These are phyloP conservation scores for Backusella australiensis DNA, from an alignment of 192 early-diverging fungal genomes.

Conservation along the genomic window DNA sequence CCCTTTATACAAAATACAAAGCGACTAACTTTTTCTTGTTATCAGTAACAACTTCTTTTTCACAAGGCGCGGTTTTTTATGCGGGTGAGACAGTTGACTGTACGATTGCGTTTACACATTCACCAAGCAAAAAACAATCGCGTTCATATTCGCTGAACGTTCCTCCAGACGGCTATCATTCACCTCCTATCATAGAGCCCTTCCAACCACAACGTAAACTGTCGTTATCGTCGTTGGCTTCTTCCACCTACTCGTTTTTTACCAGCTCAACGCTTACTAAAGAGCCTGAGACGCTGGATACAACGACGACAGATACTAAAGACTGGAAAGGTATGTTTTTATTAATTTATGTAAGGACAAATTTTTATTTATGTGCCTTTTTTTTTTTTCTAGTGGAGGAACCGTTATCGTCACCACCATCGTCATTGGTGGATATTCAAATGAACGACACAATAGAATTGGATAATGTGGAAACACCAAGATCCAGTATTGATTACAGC, in stretches of 20 bases:
- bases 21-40: not conserved
- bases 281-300: constrained; percentile 21
- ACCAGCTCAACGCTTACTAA: constrained; percentile 7
- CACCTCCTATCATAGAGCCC: not conserved
- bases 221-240: not conserved
- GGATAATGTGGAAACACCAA: constrained; percentile 17
- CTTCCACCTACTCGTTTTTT: constrained; percentile 1
- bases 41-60: constrained; percentile 40
- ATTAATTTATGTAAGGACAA: not conserved
- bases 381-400: not conserved
- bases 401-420: not conserved
- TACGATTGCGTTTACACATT: constrained; percentile 50
- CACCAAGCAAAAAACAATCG: constrained; percentile 8
- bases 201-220: not conserved
- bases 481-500: constrained; percentile 29
- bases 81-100: constrained; percentile 53
- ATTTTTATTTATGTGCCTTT: not conserved
- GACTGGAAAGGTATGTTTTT: not conserved
- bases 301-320: not conserved
- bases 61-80: constrained; percentile 56
- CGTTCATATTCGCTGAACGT: constrained; percentile 1
- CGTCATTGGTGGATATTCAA: not conserved
- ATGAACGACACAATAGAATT: not conserved
- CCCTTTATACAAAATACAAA: not conserved
- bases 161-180: constrained; percentile 11